Percentiles rank a stretch among this genome's conserved stretches.
Conservation (phyloP, 1,284 basidiomycete genomes). For the Ustilago loliicola region DNA sequence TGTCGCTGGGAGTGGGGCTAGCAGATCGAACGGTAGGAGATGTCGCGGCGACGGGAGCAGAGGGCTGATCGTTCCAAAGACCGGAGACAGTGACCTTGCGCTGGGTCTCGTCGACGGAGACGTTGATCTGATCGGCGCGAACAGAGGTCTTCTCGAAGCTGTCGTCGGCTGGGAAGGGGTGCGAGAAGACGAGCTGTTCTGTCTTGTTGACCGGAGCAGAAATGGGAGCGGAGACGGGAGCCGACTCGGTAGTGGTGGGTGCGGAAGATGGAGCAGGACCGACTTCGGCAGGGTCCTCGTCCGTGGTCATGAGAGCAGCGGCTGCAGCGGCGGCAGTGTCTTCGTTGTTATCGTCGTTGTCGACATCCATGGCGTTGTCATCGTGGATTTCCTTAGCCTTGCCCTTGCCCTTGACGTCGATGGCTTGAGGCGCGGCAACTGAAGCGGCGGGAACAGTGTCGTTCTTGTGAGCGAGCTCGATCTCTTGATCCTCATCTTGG, state of each 20-base stretch:
- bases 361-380: conserved; percentile 33
- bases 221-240: conserved; percentile 9
- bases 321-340: conserved; percentile 19
- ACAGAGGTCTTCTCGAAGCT: conserved; percentile 28
- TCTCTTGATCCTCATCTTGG: conserved; percentile 21
- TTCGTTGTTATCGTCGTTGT: conserved; percentile 12
- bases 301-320: conserved; percentile 27
- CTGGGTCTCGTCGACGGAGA: conserved; percentile 47
- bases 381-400: conserved; percentile 33
- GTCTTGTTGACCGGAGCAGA: conserved; percentile 21
- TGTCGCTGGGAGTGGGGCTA: conserved; percentile 47
- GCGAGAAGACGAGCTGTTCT: conserved; percentile 42
- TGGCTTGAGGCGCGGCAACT: conserved; percentile 10
- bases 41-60: neutral
- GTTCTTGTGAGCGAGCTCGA: conserved; percentile 37
- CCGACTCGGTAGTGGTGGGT: conserved; percentile 6
- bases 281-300: conserved; percentile 49
- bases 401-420: conserved; percentile 45
- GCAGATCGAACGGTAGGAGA: conserved; percentile 24
- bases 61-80: conserved; percentile 44
- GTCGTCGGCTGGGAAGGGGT: conserved; percentile 34
- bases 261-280: conserved; percentile 34
- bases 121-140: conserved; percentile 43
- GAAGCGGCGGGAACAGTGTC: conserved; percentile 10
- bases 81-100: conserved; percentile 52